A percentile compares a stretch with the other conserved stretches of the same genome.
These are phyloP conservation scores for Euphorbia peplus DNA, from an alignment of 345 rosid species.

Conservation along the genomic window DNA sequence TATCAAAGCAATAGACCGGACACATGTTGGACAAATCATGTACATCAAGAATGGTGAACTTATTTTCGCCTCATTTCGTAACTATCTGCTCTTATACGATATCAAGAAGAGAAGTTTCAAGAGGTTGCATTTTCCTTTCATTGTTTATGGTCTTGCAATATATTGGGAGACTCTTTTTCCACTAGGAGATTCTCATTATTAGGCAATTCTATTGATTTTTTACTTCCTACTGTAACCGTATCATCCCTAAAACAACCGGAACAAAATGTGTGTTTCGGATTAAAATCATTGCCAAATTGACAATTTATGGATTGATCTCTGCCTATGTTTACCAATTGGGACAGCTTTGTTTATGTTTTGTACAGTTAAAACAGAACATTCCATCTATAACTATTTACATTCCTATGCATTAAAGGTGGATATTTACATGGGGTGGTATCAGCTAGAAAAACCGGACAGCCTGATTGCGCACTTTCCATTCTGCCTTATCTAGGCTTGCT, in stretches of 20 bases:
- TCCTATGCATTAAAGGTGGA: neutral
- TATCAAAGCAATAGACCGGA: neutral
- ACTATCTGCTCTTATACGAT: constrained; percentile 1
- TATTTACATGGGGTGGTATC: constrained; percentile 1
- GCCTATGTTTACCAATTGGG: neutral
- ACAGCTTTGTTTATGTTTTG: neutral
- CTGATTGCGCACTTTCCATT: neutral
- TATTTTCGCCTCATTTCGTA: neutral
- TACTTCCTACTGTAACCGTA: too few species aligned
- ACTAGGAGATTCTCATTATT: neutral
- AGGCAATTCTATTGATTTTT: too few species aligned
- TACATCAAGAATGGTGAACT: constrained; percentile 6
- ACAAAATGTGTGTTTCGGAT: too few species aligned
- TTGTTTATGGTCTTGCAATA: neutral
- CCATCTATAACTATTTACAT: constrained; percentile 4
- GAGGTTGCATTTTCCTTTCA: neutral
- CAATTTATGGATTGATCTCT: too few species aligned
- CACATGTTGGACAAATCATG: neutral
- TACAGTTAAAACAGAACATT: neutral
- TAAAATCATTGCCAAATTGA: too few species aligned
- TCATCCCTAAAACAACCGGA: neutral
- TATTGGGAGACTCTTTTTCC: constrained; percentile 1
- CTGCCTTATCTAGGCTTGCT: constrained; percentile 26
- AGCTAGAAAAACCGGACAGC: neutral
- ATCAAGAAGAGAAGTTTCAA: neutral